These are phyloP conservation scores for Pichia sp. DNA, from an alignment of 1,139 yeast genomes.

Conservation along the genomic window DNA sequence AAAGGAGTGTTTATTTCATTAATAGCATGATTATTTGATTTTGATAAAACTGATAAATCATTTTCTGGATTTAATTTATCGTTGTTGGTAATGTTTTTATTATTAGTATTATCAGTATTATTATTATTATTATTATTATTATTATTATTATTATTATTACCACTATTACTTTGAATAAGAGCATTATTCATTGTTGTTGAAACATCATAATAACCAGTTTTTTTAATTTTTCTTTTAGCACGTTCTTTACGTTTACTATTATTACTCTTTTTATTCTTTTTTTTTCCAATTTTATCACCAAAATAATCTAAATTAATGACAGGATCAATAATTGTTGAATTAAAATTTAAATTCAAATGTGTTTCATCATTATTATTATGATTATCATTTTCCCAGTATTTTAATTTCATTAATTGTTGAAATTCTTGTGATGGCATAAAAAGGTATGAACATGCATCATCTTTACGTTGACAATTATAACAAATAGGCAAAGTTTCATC, in stretches of 20 bases:
- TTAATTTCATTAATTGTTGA: constrained; percentile 1
- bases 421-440: constrained; percentile 19
- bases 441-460: constrained; percentile 35
- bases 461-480: constrained; percentile 35
- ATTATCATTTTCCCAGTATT: neutral
- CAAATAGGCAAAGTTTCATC: constrained; percentile 41
- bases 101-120: neutral
- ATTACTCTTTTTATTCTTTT: neutral
- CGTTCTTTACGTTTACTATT: neutral
- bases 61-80: no score
- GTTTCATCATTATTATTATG: neutral
- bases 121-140: neutral
- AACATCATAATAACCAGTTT: neutral
- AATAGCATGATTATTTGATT: no score
- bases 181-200: neutral
- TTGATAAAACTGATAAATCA: no score
- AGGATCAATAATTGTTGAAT: neutral
- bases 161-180: no score
- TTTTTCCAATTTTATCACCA: neutral
- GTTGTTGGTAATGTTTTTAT: no score
- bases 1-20: no score
- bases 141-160: no score
- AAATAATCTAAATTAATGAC: neutral
- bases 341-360: no score
- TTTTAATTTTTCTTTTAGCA: neutral